Evolutionary conservation across 2,329 filamentous ascomycete genomes (phyloP), one percentile per base, ranked within the genome.

Genomic region (Clonostachys chloroleuca): DNA sequence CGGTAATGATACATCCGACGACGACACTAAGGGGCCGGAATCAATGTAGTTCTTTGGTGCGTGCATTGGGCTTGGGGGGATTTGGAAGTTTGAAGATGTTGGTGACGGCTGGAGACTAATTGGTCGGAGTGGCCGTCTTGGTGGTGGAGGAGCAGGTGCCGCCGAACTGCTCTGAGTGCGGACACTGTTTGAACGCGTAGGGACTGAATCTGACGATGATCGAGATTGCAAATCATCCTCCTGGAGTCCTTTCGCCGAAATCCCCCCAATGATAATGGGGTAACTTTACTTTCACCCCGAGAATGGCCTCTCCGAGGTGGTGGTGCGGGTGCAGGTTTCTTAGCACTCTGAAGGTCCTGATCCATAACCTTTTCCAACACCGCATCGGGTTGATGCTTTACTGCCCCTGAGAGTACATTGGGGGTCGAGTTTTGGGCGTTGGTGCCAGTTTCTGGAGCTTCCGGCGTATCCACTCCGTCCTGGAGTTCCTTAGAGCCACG

Each of bases 71-170:
- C 24, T 30, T 30, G 24, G 35, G 14, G 40, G 20, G 16, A 30
- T 30, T 47, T 41, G 14, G 55, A 48, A 10, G 53, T 51, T 36
- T 2, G 42, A 33, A 42, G 48, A 47, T 16, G 45, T 47, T 4
- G 48, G 46, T 3, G 46, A 47, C 6, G 42, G 34, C 13, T 44
- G 48, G 24, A 14, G 39, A 13, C 24, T 35, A 9, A 34, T 36
- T 34, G 40, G 14, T 17, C 59, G 67, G n/a, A 65, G 65, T 7
- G 71, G 72, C 33, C 80, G 70, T 41, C 79, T 69, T 9, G 80
- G 77, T 2, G 80, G 79, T 16, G 80, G 79, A 14, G 80, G 78
- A 9, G 74, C 71, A 0, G 77, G 78, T 0, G 68, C 70, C 24
- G 46, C 65, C 63, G 16, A 61, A 18, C 36, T 57, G 48, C 64